phyloP scores from a whole-genome alignment of 208 protist species.

The Trypanosoma grayi region DNA sequence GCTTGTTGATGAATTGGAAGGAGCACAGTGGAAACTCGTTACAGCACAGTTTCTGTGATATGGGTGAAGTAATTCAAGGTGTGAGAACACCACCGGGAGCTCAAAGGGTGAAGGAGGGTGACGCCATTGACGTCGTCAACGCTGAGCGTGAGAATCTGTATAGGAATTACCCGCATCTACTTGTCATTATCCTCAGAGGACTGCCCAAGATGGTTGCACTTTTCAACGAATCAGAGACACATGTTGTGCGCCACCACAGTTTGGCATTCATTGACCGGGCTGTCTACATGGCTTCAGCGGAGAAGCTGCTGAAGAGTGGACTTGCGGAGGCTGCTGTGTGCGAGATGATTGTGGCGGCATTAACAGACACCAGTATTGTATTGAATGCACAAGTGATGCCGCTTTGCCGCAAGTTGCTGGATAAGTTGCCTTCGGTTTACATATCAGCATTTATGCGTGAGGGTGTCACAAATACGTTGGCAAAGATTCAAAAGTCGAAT shows the following conservation, averaged over 20 bases:
- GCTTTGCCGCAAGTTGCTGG: constrained; percentile 54
- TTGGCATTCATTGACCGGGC: constrained; percentile 65
- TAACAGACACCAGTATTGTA: constrained; percentile 42
- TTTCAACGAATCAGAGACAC: constrained; percentile 56
- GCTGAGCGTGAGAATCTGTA: constrained; percentile 38
- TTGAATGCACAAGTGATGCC: constrained; percentile 55
- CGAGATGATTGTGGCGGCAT: constrained; percentile 55
- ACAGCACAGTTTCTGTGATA: constrained; percentile 73
- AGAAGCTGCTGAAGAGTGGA: constrained; percentile 39
- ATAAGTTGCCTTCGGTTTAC: constrained; percentile 67
- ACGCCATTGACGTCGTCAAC: constrained; percentile 5
- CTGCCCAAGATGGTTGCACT: constrained; percentile 58
- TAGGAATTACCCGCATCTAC: constrained; percentile 37
- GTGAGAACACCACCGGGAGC: background rate
- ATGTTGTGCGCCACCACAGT: constrained; percentile 33
- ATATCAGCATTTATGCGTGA: constrained; percentile 76
- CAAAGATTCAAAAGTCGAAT: constrained; percentile 34
- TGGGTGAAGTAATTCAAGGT: constrained; percentile 27
- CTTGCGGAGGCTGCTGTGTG: constrained; percentile 38
- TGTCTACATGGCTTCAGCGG: constrained; percentile 39
- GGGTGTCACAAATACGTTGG: constrained; percentile 62
- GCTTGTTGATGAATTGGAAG: constrained; percentile 44
- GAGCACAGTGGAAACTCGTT: constrained; percentile 30
- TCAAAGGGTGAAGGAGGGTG: background rate
- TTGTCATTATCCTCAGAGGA: constrained; percentile 48